Evolutionary conservation across 768 basidiomycete genomes (phyloP), one percentile per base, ranked within the genome.

Genomic region (Tylopilus intermedius): DNA sequence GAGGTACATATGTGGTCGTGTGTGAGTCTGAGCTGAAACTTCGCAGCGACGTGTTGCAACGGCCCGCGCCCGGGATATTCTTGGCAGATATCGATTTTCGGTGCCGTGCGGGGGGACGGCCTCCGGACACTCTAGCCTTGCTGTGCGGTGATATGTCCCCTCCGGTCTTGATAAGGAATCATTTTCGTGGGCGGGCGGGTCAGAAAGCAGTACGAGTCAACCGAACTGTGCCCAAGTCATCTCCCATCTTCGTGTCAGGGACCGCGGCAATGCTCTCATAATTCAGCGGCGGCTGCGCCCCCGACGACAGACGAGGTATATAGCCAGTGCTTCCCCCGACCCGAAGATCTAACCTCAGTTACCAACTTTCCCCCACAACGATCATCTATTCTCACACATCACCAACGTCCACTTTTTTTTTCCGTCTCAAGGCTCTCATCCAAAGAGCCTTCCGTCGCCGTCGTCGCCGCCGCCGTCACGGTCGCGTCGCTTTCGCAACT

Each of bases 251-350:
- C 32, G 21, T 35, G 27, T 41, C 51, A 56, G 61, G 55, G 38
- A 48, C 63, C 10, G 57, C 62, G 65, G 65, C 66, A 59, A 61
- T 67, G 65, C 64, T 15, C 57, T n/a, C 50, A 49, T 61, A 50
- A 55, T 40, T 33, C 29, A 30, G 48, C 45, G 55, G 59, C 61
- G 66, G 65, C 66, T 54, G 66, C 61, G 61, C 51, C 56, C 63
- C 56, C 57, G 59, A 62, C 63, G 54, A 49, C 45, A 56, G 29
- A 39, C 37, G 9, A 37, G 33, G 13, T 58, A 62, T 64, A 65
- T 62, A 62, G 49, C 49, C 24, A 30, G 13, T 39, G 47, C 47
- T 45, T 15, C 22, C 24, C 27, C 50, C 49, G 45, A 45, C 55
- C 15, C 24, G 33, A 2, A 45, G 24, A 33, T 49, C 44, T 27